These are phyloP conservation scores for Sporisorium iseilematis-ciliati DNA, from an alignment of 1,284 basidiomycete genomes.

Conservation along the genomic window DNA sequence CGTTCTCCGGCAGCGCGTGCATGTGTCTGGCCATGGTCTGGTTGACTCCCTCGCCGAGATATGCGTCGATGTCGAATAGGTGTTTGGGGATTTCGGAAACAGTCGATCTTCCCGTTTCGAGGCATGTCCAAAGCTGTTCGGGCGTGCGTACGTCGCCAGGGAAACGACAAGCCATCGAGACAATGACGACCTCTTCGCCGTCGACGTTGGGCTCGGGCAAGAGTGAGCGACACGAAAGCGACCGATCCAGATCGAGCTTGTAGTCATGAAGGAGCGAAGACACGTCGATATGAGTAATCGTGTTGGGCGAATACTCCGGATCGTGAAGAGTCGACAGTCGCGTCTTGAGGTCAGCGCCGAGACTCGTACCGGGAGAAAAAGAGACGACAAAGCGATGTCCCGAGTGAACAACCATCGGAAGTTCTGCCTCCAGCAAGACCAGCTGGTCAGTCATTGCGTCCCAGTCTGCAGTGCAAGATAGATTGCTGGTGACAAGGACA, in stretches of 20 bases:
- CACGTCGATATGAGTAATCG: conserved; percentile 16
- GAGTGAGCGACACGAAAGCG: not conserved
- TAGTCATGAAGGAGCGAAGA: conserved; percentile 10
- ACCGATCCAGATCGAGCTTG: not conserved
- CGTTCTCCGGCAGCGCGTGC: conserved; percentile 41
- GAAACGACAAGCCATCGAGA: conserved; percentile 54
- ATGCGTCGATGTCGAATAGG: conserved; percentile 49
- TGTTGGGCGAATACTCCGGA: not conserved
- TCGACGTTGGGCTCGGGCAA: conserved; percentile 16
- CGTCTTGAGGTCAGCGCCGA: conserved; percentile 23
- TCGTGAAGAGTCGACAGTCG: conserved; percentile 7
- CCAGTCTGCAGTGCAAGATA: conserved; percentile 36
- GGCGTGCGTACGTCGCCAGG: conserved; percentile 50
- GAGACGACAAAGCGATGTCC: conserved; percentile 13
- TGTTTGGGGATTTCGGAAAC: conserved; percentile 46
- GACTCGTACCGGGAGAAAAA: conserved; percentile 30
- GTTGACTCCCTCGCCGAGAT: conserved; percentile 38
- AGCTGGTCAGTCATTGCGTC: conserved; percentile 29
- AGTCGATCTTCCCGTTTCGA: conserved; percentile 41
- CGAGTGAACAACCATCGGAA: not conserved
- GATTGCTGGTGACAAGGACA: conserved; percentile 28
- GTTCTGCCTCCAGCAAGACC: conserved; percentile 10
- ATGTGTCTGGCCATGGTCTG: conserved; percentile 50
- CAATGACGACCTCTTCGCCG: conserved; percentile 47
- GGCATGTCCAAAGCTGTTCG: conserved; percentile 46